Percentiles rank a stretch among this genome's conserved stretches.
These are phyloP conservation scores for Triticum dicoccoides DNA, from an alignment of 176 grass and related monocot genomes.

Conservation along the genomic window DNA sequence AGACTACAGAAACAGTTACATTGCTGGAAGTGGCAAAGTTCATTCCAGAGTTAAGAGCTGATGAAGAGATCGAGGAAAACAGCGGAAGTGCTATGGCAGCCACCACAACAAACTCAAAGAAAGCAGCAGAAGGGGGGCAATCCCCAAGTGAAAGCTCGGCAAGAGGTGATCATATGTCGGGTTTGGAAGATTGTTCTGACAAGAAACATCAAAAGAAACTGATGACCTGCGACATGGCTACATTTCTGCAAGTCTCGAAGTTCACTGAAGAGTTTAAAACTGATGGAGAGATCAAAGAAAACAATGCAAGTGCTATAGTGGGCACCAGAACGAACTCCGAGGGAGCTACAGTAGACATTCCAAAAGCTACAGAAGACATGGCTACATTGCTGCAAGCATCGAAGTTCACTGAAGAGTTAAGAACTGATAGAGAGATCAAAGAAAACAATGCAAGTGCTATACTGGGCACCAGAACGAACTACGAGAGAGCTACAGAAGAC, in stretches of 20 bases:
- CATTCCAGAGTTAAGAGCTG: background rate
- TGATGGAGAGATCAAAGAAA: background rate
- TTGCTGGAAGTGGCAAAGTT: background rate
- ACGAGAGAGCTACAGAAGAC: no score
- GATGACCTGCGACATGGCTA: background rate
- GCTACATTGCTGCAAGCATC: no score
- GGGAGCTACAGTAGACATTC: background rate
- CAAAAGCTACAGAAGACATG: conserved; percentile 5
- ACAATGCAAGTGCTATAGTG: no score
- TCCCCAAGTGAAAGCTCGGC: background rate
- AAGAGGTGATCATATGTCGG: background rate
- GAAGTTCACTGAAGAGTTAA: background rate
- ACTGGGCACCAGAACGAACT: no score
- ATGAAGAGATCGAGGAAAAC: conserved; percentile 10
- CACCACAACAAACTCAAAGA: background rate
- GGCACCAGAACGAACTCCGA: no score
- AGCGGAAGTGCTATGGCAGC: background rate
- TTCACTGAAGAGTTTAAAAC: conserved; percentile 6
- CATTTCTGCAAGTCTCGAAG: background rate
- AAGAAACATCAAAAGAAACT: conserved; percentile 14
- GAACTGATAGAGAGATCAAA: background rate
- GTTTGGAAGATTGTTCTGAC: background rate
- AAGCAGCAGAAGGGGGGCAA: background rate
- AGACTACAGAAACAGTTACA: background rate
- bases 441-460: no score